Conservation (phyloP, 371 early-diverging fungal species). For the Capillidium heterosporum region DNA sequence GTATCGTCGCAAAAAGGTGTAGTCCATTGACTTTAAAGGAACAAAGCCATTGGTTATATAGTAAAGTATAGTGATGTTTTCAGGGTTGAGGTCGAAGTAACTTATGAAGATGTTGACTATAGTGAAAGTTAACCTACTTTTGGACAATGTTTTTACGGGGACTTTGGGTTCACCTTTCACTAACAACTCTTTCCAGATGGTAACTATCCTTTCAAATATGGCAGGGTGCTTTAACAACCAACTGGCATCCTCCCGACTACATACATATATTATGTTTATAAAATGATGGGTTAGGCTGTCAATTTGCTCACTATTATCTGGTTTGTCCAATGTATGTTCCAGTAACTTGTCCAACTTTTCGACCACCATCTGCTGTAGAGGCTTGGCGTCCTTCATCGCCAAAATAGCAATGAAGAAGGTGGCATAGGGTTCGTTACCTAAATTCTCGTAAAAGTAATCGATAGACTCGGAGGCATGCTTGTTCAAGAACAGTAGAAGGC, state of each 20-base stretch:
- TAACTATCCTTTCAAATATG: conserved; percentile 27
- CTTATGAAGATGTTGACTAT: background rate
- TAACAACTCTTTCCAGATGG: conserved; percentile 24
- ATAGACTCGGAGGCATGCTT: conserved; percentile 69
- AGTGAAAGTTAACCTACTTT: background rate
- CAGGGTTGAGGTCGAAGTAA: background rate
- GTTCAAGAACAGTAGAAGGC: conserved; percentile 77
- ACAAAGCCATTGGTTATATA: too few relatives aligned
- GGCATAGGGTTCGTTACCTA: conserved; percentile 29
- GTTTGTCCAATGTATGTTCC: background rate
- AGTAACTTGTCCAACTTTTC: conserved; percentile 18
- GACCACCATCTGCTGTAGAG: conserved; percentile 48
- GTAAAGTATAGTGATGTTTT: too few relatives aligned
- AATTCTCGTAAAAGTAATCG: conserved; percentile 61
- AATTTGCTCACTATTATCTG: conserved; percentile 5
- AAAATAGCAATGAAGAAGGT: conserved; percentile 56
- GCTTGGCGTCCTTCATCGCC: conserved; percentile 33
- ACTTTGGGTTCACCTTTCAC: too few relatives aligned
- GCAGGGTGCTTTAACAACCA: conserved; percentile 30
- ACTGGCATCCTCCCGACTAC: conserved; percentile 30
- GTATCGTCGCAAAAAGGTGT: conserved; percentile 46
- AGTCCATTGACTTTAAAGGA: conserved; percentile 25
- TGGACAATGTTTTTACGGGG: background rate
- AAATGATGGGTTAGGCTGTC: conserved; percentile 31
- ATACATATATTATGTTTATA: conserved; percentile 38